Evolutionary conservation across 306 rosid species (phyloP).

Genomic region (Castanospermum australe): DNA sequence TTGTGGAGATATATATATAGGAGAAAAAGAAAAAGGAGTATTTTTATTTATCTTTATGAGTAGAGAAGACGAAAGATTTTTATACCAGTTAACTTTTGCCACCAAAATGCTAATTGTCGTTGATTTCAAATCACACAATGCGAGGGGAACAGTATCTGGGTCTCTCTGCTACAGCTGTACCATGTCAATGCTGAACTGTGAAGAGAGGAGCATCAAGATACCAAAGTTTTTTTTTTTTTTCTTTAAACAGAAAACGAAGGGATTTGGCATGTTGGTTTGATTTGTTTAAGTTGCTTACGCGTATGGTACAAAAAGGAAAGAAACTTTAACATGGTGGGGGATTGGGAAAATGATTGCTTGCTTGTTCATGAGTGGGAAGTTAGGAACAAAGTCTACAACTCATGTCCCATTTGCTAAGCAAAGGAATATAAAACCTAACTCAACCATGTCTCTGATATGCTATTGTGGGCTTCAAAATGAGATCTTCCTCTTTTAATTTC

Average conservation of each 20-base stretch:
- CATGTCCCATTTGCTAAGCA: constrained; percentile 33
- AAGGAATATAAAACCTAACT: constrained; percentile 29
- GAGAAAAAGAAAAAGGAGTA: background rate
- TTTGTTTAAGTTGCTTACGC: constrained; percentile 11
- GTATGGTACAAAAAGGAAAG: constrained; percentile 33
- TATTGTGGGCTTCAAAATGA: background rate
- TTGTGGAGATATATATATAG: background rate
- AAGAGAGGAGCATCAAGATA: background rate
- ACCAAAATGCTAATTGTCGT: background rate
- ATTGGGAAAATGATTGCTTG: constrained; percentile 34
- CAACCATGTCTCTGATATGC: background rate
- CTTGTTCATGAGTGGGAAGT: constrained; percentile 28
- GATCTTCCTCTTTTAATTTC: background rate
- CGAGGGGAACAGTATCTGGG: background rate
- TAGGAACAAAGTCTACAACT: constrained; percentile 39
- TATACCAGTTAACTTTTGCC: too few relatives aligned
- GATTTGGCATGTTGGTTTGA: constrained; percentile 17
- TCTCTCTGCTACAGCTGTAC: constrained; percentile 17
- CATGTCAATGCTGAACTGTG: background rate
- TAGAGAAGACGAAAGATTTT: background rate
- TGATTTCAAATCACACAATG: background rate
- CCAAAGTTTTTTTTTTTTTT: background rate
- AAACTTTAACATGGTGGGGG: constrained; percentile 21
- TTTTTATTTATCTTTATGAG: background rate
- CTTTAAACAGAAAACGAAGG: background rate